Conservation (phyloP, 2,329 filamentous ascomycete genomes). For the Cryphonectria nitschkei region DNA sequence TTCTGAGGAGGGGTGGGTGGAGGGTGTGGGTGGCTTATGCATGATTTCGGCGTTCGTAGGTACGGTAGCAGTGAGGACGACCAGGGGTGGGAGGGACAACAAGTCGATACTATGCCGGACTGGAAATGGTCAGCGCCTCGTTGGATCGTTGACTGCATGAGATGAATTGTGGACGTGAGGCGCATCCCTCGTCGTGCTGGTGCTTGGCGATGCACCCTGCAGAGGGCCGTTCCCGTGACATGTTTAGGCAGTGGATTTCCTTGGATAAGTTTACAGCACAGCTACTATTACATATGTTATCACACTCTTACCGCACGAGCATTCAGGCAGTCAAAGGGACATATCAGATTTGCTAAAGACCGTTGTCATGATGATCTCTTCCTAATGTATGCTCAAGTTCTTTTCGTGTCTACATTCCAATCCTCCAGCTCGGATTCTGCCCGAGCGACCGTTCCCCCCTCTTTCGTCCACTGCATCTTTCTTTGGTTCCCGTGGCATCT, state of each 20-base stretch:
- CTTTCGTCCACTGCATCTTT: background rate
- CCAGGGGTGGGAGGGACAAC: background rate
- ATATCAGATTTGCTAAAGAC: background rate
- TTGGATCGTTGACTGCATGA: background rate
- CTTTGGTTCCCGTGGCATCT: background rate
- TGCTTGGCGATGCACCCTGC: conserved; percentile 12
- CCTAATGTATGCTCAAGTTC: background rate
- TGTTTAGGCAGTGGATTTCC: background rate
- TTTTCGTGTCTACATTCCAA: background rate
- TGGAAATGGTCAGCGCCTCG: background rate
- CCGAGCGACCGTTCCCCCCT: background rate
- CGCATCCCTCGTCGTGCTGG: background rate
- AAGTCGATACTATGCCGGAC: conserved; percentile 2
- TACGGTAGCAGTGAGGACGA: conserved; percentile 1
- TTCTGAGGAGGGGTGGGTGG: conserved; percentile 1
- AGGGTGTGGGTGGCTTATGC: conserved; percentile 11
- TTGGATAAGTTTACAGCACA: background rate
- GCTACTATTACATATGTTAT: background rate
- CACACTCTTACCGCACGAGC: background rate
- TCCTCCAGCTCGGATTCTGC: conserved; percentile 8
- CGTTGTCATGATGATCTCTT: conserved; percentile 2
- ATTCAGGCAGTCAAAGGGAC: background rate
- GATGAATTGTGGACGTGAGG: background rate
- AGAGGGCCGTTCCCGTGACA: conserved; percentile 4
- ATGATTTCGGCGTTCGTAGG: background rate